Evolutionary conservation across 352 stramenopile genomes (phyloP), one percentile per base, ranked within the genome.

Genomic region (Phytophthora tentaculata): DNA sequence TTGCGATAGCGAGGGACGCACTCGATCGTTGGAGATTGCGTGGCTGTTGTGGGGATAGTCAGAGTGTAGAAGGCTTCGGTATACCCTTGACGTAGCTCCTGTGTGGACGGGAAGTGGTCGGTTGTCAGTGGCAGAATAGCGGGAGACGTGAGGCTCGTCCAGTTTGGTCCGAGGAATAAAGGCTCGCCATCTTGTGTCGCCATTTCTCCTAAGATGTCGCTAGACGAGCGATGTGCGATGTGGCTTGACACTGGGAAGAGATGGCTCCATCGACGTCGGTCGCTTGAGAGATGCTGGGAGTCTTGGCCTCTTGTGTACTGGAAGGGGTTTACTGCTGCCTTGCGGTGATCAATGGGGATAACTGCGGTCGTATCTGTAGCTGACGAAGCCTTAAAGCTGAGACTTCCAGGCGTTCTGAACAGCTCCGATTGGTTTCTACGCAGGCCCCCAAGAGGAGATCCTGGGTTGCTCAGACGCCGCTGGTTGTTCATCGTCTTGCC

Each of bases 211-310:
- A 41, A 26, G 19, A 24, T 23, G 13, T 64, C 62, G 8, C 54
- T 68, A 44, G 26, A 52, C n/a, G 43, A 2, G 12, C 59, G 58
- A 14, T 67, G 48, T 26, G 23, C 2, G 0, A 52, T 28, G 19
- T 80, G 56, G 23, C 56, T 69, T 8, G 78, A 83, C 24, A 78
- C 62, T 43, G 97, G 95, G 57, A 99, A 99, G 13, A 99, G 88
- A 69, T 99, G 97, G 50, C 83, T 98, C 97, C 97, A 99, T 64
- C 97, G 77, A 14, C 96, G 81, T 32, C 96, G 84, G 79, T 99
- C 98, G 20, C 67, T 89, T 16, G 83, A 92, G 28, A 92, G 57
- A 47, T 50, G 60, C 14, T 81, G 67, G 4, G 71, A 52, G 52
- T 65, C 20, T 47, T 76, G 62, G 69, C 70, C 51, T 80, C 60